These are phyloP conservation scores for Gossypium gossypioides DNA, from an alignment of 441 rosid species.

Conservation along the genomic window DNA sequence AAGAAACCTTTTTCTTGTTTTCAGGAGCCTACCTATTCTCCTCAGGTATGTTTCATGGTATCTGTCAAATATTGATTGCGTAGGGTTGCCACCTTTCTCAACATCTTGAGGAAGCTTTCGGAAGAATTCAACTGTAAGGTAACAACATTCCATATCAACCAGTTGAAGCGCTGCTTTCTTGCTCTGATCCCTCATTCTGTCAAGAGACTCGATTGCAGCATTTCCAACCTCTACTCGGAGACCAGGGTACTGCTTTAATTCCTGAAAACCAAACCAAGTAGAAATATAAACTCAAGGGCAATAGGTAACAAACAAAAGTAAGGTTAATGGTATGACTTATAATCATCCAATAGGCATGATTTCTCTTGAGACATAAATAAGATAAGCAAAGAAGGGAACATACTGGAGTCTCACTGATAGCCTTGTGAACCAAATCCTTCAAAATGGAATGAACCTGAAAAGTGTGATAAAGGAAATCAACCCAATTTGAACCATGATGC, in stretches of 20 bases:
- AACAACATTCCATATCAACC: slow-evolving; percentile 86
- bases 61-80: slow-evolving; percentile 85
- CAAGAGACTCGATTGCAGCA: slow-evolving; percentile 82
- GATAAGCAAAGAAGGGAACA: slow-evolving; percentile 20
- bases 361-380: background rate
- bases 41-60: slow-evolving; percentile 81
- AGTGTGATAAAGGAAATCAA: slow-evolving; percentile 6
- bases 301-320: background rate
- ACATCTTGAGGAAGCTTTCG: slow-evolving; percentile 94
- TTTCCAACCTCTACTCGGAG: slow-evolving; percentile 80
- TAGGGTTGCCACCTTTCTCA: slow-evolving; percentile 92
- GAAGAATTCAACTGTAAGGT: slow-evolving; percentile 88
- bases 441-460: slow-evolving; percentile 72
- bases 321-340: background rate
- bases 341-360: background rate
- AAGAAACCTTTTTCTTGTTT: background rate
- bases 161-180: slow-evolving; percentile 78
- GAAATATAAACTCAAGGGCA: background rate
- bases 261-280: slow-evolving; percentile 38
- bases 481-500: background rate
- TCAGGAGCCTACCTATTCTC: slow-evolving; percentile 56
- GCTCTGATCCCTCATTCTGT: slow-evolving; percentile 78
- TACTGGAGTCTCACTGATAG: slow-evolving; percentile 76
- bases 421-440: slow-evolving; percentile 92
- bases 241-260: slow-evolving; percentile 85